Conservation (phyloP, 768 basidiomycete species). For the Polyporus arcularius region DNA sequence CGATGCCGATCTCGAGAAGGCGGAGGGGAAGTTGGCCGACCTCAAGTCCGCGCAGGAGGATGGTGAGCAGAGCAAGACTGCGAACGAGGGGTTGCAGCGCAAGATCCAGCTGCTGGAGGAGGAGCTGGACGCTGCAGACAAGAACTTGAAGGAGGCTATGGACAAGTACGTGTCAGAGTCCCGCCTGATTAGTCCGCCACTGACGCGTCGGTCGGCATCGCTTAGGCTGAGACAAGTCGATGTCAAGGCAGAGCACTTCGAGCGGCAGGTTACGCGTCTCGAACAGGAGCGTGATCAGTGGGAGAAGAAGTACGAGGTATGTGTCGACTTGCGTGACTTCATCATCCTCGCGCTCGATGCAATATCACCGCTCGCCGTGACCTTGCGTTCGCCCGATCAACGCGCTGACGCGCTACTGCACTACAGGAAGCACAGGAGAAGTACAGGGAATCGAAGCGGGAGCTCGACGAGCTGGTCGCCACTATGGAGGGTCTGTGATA, state of each 20-base stretch:
- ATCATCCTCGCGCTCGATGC: not conserved
- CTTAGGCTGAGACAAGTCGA: constrained; percentile 91
- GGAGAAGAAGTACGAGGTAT: constrained; percentile 95
- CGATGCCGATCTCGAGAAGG: constrained; percentile 69
- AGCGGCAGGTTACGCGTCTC: constrained; percentile 81
- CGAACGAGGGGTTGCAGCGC: constrained; percentile 70
- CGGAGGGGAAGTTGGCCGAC: constrained; percentile 65
- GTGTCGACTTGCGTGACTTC: constrained; percentile 24
- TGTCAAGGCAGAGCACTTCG: constrained; percentile 98
- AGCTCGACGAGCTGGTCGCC: constrained; percentile 80
- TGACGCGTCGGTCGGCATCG: constrained; percentile 5
- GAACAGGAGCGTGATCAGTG: constrained; percentile 91
- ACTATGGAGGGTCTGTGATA: constrained; percentile 59
- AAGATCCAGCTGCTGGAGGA: constrained; percentile 94
- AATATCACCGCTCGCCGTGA: not conserved
- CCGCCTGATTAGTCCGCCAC: not conserved
- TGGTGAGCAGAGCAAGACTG: constrained; percentile 66
- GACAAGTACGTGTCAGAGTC: constrained; percentile 78
- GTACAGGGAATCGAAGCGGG: constrained; percentile 70
- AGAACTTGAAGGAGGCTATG: constrained; percentile 93
- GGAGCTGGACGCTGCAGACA: constrained; percentile 94
- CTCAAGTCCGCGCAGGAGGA: constrained; percentile 68
- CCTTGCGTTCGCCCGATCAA: not conserved
- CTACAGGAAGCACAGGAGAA: constrained; percentile 69
- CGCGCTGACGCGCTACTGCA: constrained; percentile 7